Evolutionary conservation across 768 basidiomycete genomes (phyloP).

Genomic region (Leucogyrophana mollusca): DNA sequence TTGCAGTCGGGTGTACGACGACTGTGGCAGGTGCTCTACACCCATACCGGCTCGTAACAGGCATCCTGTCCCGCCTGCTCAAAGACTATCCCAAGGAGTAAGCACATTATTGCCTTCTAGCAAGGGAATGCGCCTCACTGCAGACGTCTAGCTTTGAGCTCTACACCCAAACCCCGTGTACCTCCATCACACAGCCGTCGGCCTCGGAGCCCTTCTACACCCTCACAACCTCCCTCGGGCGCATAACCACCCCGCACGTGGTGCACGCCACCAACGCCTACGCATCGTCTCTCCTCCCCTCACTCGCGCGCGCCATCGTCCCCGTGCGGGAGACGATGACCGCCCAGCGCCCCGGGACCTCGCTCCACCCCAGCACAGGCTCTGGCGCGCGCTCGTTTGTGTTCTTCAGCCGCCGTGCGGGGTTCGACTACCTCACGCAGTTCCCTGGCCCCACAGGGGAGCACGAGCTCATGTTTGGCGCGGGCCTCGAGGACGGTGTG

Average conservation of each 20-base stretch:
- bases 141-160: conserved; percentile 32
- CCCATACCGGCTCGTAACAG: conserved; percentile 68
- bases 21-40: conserved; percentile 63
- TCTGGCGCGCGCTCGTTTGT: conserved; percentile 55
- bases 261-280: conserved; percentile 60
- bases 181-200: conserved; percentile 29
- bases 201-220: conserved; percentile 29
- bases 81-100: conserved; percentile 40
- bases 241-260: conserved; percentile 37
- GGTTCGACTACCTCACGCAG: conserved; percentile 72
- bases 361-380: conserved; percentile 23
- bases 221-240: conserved; percentile 43
- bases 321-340: conserved; percentile 56
- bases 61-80: conserved; percentile 53
- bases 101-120: conserved; percentile 18
- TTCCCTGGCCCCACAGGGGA: conserved; percentile 35
- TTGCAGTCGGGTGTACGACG: conserved; percentile 48
- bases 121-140: conserved; percentile 5
- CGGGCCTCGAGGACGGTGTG: conserved; percentile 39
- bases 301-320: conserved; percentile 30
- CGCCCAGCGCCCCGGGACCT: conserved; percentile 55
- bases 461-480: conserved; percentile 66
- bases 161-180: conserved; percentile 44
- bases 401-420: conserved; percentile 46
- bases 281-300: conserved; percentile 43